A percentile compares a stretch with the other conserved stretches of the same genome.
phyloP scores from a whole-genome alignment of 257 asterid genomes.

The Vinca minor region DNA sequence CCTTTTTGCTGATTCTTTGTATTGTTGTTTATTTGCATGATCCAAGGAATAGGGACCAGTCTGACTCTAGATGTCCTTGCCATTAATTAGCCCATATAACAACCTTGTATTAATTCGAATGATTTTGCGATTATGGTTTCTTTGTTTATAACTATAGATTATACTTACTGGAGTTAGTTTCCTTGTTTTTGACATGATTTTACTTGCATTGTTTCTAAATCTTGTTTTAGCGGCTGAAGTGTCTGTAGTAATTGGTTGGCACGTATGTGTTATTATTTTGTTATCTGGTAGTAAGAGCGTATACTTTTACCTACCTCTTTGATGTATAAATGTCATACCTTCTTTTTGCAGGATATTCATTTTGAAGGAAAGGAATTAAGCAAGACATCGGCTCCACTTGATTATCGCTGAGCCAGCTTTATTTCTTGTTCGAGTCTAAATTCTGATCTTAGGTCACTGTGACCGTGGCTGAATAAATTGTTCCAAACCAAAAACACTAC shows the following conservation, averaged over 20 bases:
- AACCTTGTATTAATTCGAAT: background rate
- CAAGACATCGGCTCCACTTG: conserved; percentile 75
- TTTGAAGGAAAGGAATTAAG: conserved; percentile 71
- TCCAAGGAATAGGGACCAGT: too few relatives aligned
- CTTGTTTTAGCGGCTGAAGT: background rate
- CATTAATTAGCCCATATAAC: background rate
- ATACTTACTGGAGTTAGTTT: background rate
- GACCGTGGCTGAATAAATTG: too few relatives aligned
- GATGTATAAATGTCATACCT: too few relatives aligned
- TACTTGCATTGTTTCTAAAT: background rate
- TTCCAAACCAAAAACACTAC: too few relatives aligned
- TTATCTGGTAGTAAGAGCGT: too few relatives aligned
- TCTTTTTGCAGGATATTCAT: conserved; percentile 65
- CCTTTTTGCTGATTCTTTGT: background rate
- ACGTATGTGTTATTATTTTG: too few relatives aligned
- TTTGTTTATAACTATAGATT: background rate
- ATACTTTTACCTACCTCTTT: background rate
- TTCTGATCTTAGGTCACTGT: background rate
- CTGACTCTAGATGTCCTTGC: background rate
- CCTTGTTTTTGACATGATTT: background rate
- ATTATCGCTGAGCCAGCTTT: conserved; percentile 42
- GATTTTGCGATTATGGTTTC: background rate
- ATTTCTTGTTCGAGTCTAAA: background rate
- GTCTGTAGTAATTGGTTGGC: too few relatives aligned
- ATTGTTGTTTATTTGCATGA: background rate